Conservation (phyloP, 2,329 filamentous ascomycete genomes). For the Neoascochyta sp. region DNA sequence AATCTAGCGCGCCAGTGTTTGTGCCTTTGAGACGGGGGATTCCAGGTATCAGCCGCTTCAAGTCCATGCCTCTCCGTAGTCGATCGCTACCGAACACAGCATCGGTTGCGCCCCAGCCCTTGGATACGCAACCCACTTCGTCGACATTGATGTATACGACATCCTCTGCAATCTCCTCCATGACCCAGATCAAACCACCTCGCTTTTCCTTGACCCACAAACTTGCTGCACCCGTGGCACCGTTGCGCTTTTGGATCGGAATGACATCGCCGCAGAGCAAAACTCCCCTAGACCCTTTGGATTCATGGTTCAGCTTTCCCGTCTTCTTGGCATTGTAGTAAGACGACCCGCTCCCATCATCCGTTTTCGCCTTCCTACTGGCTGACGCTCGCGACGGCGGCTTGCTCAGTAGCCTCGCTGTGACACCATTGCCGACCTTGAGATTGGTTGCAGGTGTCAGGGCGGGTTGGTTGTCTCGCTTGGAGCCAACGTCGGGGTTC, state of each 20-base stretch:
- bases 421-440: constrained; percentile 77
- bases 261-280: constrained; percentile 96
- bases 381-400: constrained; percentile 59
- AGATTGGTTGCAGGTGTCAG: constrained; percentile 41
- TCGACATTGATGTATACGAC: constrained; percentile 74
- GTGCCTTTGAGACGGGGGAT: constrained; percentile 74
- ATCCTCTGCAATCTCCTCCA: constrained; percentile 97
- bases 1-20: constrained; percentile 70
- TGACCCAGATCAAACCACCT: constrained; percentile 90
- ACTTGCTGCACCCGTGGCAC: constrained; percentile 84
- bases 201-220: constrained; percentile 98
- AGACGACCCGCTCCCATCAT: constrained; percentile 54
- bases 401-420: constrained; percentile 82
- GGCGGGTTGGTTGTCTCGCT: constrained; percentile 32
- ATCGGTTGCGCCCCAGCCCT: constrained; percentile 69
- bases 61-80: constrained; percentile 64
- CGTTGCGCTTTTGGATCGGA: constrained; percentile 93
- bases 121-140: constrained; percentile 69
- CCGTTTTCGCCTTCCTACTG: constrained; percentile 60
- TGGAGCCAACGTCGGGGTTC: constrained; percentile 54
- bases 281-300: constrained; percentile 79
- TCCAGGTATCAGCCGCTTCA: constrained; percentile 74
- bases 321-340: constrained; percentile 47
- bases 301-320: constrained; percentile 62
- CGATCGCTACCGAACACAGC: constrained; percentile 79